Evolutionary conservation across 805 yeast genomes (phyloP), one percentile per base, ranked within the genome.

Genomic region (Peterozyma toletana): DNA sequence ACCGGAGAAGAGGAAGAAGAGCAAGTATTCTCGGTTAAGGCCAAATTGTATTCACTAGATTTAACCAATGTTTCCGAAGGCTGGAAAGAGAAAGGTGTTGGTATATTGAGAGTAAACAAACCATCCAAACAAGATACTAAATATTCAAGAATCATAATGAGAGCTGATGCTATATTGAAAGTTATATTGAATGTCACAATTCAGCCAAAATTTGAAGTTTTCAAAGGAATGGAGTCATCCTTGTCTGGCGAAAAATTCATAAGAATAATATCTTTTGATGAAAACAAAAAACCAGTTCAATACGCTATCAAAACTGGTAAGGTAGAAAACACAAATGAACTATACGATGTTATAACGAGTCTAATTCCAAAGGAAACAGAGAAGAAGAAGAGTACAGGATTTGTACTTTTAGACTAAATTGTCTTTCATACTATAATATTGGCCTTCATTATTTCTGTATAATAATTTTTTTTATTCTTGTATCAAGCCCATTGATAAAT

Each of bases 41-140:
- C 95, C 3, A 87, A 90, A 56, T 66, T 93, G 27, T 93, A 90
- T 58, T 80, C 77, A 30, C 65, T 87, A 52, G 85, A 86, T 54
- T 66, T 90, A 30, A 66, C 81, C 0, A 74, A 79, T 33, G 69
- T 84, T 3, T 59, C 74, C 9, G 78, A 73, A 14, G 96, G 96
- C 2, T 93, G 99, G 99, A 93, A 87, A 59, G 99, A 93, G 63
- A 78, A 93, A 56, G 99, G 99, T 18, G 71, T 85, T 36, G 99
- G 99, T 2, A 73, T 78, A 4, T 64, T 93, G n/a, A 96, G 87
- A 57, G 73, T 93, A 21, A 91, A 93, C 61, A 51, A 55, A 42
- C 27, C 27, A 21, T 46, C 59, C 27, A 41, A 45, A 11, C 46
- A 48, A 3, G 61, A 69, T 2, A 48, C 54, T 21, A 49, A 52